phyloP scores from a whole-genome alignment of 1,139 yeast species.

The Zygotorulaspora mrakii region DNA sequence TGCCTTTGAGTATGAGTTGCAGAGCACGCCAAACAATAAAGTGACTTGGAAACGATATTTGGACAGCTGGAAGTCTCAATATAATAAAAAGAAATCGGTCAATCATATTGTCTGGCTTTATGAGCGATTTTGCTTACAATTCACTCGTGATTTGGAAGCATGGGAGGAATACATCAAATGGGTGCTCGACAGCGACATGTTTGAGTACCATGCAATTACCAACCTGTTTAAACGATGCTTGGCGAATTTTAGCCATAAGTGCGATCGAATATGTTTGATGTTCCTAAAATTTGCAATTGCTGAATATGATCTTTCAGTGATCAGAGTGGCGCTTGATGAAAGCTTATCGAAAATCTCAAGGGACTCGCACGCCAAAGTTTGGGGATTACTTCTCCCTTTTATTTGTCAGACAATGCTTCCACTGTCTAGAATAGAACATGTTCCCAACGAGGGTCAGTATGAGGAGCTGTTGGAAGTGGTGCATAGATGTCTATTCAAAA shows the following conservation, averaged over 20 bases:
- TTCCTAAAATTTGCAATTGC: constrained; percentile 48
- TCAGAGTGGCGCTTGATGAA: constrained; percentile 50
- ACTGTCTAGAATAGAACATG: constrained; percentile 38
- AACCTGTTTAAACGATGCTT: constrained; percentile 49
- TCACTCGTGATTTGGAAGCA: constrained; percentile 18
- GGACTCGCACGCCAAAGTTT: constrained; percentile 53
- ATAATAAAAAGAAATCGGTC: constrained; percentile 12
- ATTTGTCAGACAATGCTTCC: constrained; percentile 41
- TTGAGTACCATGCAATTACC: constrained; percentile 9
- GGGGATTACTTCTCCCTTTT: constrained; percentile 51
- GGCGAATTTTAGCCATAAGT: constrained; percentile 43
- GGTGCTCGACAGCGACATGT: constrained; percentile 6
- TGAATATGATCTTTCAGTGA: constrained; percentile 42
- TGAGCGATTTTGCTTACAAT: constrained; percentile 27
- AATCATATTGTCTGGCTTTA: constrained; percentile 31
- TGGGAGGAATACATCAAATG: constrained; percentile 29
- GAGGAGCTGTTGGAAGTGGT: constrained; percentile 23
- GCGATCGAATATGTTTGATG: constrained; percentile 50
- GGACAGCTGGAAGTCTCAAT: constrained; percentile 22
- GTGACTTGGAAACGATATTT: constrained; percentile 32
- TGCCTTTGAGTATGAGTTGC: constrained; percentile 35
- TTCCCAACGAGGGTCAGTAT: constrained; percentile 18
- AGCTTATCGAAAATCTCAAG: constrained; percentile 51
- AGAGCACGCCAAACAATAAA: constrained; percentile 21
- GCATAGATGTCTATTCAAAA: constrained; percentile 14